Percentiles rank a stretch among this genome's conserved stretches.
Evolutionary conservation across 2,329 filamentous ascomycete genomes (phyloP).

Genomic region (Cadophora luteo-olivacea): DNA sequence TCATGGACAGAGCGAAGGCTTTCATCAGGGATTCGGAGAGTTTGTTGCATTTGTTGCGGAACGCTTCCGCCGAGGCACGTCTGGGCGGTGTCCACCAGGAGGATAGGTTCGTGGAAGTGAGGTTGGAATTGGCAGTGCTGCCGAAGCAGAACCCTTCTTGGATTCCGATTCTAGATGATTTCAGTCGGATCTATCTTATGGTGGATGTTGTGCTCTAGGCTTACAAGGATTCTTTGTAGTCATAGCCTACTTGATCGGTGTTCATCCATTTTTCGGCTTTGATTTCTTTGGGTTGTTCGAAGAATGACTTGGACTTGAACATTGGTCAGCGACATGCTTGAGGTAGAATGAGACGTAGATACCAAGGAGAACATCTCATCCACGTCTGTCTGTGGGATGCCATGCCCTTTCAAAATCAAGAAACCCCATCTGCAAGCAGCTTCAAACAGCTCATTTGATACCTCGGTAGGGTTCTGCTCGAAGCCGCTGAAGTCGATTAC

Average conservation of each 20-base stretch:
- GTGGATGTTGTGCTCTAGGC: background rate
- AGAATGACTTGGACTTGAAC: background rate
- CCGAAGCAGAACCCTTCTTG: constrained; percentile 8
- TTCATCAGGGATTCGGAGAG: background rate
- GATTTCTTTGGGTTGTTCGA: constrained; percentile 9
- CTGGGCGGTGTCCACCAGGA: background rate
- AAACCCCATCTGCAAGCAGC: constrained; percentile 1
- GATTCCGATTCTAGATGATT: background rate
- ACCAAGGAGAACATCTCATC: background rate
- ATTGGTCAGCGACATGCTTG: background rate
- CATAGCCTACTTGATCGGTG: constrained; percentile 1
- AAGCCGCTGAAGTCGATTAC: no score
- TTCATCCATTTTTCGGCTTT: constrained; percentile 13
- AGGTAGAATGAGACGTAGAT: background rate
- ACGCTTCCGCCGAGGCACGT: background rate
- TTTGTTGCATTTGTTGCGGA: constrained; percentile 1
- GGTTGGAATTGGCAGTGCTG: background rate
- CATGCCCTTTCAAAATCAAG: constrained; percentile 11
- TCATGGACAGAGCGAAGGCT: background rate
- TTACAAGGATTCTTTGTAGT: constrained; percentile 9
- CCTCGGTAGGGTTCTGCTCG: no score
- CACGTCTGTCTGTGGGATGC: background rate
- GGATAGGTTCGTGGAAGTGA: background rate
- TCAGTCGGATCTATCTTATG: no score
- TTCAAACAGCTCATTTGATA: background rate